These are phyloP conservation scores for Candida insectorum DNA, from an alignment of 805 yeast genomes.

Conservation along the genomic window DNA sequence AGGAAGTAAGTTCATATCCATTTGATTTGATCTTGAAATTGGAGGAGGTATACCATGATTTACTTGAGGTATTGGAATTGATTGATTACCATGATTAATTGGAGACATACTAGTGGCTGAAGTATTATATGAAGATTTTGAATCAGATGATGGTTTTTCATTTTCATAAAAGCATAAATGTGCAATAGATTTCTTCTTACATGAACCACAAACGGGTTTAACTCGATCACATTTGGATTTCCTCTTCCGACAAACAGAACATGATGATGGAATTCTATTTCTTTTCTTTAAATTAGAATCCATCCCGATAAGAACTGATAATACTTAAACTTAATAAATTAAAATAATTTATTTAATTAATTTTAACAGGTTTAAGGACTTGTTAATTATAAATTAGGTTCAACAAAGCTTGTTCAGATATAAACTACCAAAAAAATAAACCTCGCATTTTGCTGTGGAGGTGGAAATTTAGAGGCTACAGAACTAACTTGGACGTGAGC, in stretches of 20 bases:
- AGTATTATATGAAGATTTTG: background rate
- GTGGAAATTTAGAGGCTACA: no score
- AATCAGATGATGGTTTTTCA: conserved; percentile 8
- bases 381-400: no score
- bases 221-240: conserved; percentile 42
- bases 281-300: conserved; percentile 25
- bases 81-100: background rate
- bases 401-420: no score
- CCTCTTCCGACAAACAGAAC: conserved; percentile 43
- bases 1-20: no score
- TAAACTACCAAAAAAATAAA: no score
- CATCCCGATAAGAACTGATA: conserved; percentile 17
- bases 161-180: conserved; percentile 38
- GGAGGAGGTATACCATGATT: no score
- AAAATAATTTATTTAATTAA: no score
- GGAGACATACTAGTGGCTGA: background rate
- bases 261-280: conserved; percentile 40
- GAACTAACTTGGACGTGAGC: no score
- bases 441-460: no score
- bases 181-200: conserved; percentile 40
- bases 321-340: no score
- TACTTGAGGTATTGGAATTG: background rate
- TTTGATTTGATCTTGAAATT: no score
- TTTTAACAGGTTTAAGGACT: no score
- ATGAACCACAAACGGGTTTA: conserved; percentile 41